phyloP scores from a whole-genome alignment of 768 basidiomycete species.

The Sistotremastrum niveocremeum region DNA sequence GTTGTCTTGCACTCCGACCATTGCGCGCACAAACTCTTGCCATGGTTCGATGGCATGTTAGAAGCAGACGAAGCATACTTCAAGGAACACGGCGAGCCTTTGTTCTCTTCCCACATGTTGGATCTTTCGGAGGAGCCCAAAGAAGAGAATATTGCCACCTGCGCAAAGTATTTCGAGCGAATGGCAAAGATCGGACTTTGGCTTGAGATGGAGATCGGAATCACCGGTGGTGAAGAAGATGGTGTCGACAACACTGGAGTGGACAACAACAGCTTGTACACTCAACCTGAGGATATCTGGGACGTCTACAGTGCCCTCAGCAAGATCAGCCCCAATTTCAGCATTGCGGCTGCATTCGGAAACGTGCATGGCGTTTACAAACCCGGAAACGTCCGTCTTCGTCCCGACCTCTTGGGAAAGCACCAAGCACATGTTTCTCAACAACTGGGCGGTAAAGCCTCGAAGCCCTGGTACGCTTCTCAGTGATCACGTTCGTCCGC shows the following conservation, averaged over 20 bases:
- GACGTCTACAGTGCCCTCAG: slow-evolving; percentile 81
- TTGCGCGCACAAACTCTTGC: slow-evolving; percentile 94
- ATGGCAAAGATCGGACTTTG: slow-evolving; percentile 86
- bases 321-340: slow-evolving; percentile 84
- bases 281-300: slow-evolving; percentile 91
- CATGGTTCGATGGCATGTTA: slow-evolving; percentile 99
- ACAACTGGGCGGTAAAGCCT: slow-evolving; percentile 47
- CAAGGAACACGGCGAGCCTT: slow-evolving; percentile 73
- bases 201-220: slow-evolving; percentile 99
- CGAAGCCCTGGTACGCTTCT: slow-evolving; percentile 70
- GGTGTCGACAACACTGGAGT: slow-evolving; percentile 96
- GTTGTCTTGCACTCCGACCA: slow-evolving; percentile 98
- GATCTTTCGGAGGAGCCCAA: slow-evolving; percentile 89
- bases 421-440: slow-evolving; percentile 69
- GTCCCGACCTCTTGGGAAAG: slow-evolving; percentile 81
- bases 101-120: slow-evolving; percentile 98
- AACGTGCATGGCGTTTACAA: slow-evolving; percentile 99
- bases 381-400: slow-evolving; percentile 91
- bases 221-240: slow-evolving; percentile 99
- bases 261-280: slow-evolving; percentile 90
- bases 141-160: slow-evolving; percentile 88
- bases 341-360: slow-evolving; percentile 95
- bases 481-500: neutral
- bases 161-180: slow-evolving; percentile 89
- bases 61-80: slow-evolving; percentile 88